Base-by-base conservation (phyloP, 257 asterid species). In the Solanum arcanum region DNA sequence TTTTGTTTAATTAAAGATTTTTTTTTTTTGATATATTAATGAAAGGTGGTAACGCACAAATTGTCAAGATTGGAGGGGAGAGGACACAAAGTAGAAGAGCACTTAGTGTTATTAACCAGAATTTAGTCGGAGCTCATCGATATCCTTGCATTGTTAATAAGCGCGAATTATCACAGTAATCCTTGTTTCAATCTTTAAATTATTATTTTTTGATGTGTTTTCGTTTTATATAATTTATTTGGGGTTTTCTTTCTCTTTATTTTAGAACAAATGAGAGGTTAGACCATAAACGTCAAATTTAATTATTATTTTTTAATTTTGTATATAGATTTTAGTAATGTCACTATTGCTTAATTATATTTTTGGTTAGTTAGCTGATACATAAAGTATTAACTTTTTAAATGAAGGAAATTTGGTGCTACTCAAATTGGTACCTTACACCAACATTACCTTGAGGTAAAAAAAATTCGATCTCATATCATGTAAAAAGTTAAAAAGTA, bases 401-500 rank as follows among this genome's bases (percentile, higher is more conserved):
- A 7, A 75, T 77, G 39, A 78, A 95, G 98, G 91, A 94, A 92
- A 93, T 91, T 90, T 16, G 78, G 25, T 72, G 94, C 96, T 47
- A 93, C 97, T 15, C 95, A 94, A 89, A 90, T 94, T 91, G 91
- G 94, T 31, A 90, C 84, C 85, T 89, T 94, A 9, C 90, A 90
- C 75, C 92, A 29, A 29, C 31, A 81, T 69, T 89, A 83, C 41
- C 87, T 41, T 1, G 94, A 92, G 95, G 98, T 89, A 80, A 80
- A 27, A 77, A 44, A 76, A 23, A 23, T 44, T 14, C 39, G 0
- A n/a, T 23, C 9, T 7, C 60, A 62, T 33, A 3, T 47, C 20
- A 14, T 8, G 0, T 47, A 20, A 14, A 47, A 5, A 41, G 21
- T 27, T 64, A 60, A 33, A 44, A 46, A 7, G 2, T 15, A 31